Evolutionary conservation across 129 eudicot genomes (phyloP).

Genomic region (Sambucus nigra): DNA sequence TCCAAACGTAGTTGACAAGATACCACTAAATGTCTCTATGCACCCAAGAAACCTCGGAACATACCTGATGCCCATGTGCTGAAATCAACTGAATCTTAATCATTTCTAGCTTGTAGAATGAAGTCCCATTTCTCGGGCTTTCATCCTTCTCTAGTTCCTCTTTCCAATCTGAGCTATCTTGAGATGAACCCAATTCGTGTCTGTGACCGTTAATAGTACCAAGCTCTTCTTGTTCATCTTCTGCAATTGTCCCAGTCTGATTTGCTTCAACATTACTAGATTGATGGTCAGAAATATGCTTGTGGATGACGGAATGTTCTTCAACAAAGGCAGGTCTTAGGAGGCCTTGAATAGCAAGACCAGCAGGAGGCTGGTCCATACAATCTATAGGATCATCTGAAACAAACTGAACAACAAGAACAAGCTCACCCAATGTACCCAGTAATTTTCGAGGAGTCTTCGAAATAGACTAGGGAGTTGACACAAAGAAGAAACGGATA

Average conservation of each 20-base stretch:
- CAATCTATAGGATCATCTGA: conserved; percentile 70
- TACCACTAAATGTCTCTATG: not conserved
- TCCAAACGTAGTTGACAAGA: not conserved
- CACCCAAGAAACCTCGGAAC: not conserved
- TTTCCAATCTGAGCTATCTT: conserved; percentile 33
- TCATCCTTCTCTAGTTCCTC: conserved; percentile 69
- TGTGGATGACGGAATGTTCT: conserved; percentile 59
- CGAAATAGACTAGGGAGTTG: not conserved
- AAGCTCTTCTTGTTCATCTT: conserved; percentile 31
- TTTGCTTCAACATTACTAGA: conserved; percentile 23
- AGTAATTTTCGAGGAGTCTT: not conserved
- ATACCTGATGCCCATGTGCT: conserved; percentile 78
- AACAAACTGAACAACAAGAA: conserved; percentile 41
- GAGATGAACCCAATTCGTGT: conserved; percentile 18
- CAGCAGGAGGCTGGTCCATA: conserved; percentile 92
- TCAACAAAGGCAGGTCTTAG: conserved; percentile 73
- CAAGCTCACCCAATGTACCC: conserved; percentile 9
- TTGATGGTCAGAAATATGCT: conserved; percentile 28
- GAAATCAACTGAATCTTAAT: conserved; percentile 70
- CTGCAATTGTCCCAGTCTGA: conserved; percentile 14
- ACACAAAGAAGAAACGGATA: conserved; percentile 3
- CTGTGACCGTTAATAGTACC: conserved; percentile 56
- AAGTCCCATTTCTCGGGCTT: conserved; percentile 50
- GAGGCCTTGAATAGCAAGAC: conserved; percentile 79
- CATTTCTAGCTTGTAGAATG: conserved; percentile 88